Base-by-base conservation (phyloP, 2,329 filamentous ascomycete species). In the Beauveria caledonica region DNA sequence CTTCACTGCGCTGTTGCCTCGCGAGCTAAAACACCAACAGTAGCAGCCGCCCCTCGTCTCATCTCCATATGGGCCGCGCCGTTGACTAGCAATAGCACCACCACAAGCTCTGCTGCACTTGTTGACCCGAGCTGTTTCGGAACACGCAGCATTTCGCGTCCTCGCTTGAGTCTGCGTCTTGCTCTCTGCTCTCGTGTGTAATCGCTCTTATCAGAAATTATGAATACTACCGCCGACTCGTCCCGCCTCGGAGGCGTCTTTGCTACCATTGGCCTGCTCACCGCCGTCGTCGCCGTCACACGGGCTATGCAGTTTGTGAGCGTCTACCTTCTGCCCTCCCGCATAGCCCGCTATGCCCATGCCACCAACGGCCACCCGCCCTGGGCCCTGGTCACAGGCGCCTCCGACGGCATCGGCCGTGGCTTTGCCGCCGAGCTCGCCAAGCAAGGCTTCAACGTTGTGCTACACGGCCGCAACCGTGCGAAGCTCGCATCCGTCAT, bases 371-470 rank as follows among this genome's bases (percentile, higher is more conserved):
- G 64, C 42, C 58, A 64, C 19, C 58, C 64, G 5, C 62, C 68
- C 3, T 71, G 67, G 60, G 71, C 68, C 52, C 66, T 74, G 60
- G 63, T 75, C 61, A 73, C 71, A 44, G 73, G 71, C 36, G 67
- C 67, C 52, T 71, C 68, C 59, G 71, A 70, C 33, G 72, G 71
- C 45, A 71, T 74, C 60, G 72, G 70, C 21, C 62, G 71, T 63
- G 68, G 73, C 51, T 65, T 70, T 53, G 67, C 73, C 60, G 61
- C 72, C 60, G 63, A 73, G 51, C 63, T 74, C 19, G 65, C 68
- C 39, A 60, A 64, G 46, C 62, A 73, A 50, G 72, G 72, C 21
- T 76, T 74, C 66, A 68, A 70, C 52, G 64, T 76, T 36, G 66
- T 72, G 53, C 66, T 73, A 23, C 70, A 72, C 52, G 70, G 70